Conservation (phyloP, 768 basidiomycete genomes). For the Hygrophoropsis aurantiaca region DNA sequence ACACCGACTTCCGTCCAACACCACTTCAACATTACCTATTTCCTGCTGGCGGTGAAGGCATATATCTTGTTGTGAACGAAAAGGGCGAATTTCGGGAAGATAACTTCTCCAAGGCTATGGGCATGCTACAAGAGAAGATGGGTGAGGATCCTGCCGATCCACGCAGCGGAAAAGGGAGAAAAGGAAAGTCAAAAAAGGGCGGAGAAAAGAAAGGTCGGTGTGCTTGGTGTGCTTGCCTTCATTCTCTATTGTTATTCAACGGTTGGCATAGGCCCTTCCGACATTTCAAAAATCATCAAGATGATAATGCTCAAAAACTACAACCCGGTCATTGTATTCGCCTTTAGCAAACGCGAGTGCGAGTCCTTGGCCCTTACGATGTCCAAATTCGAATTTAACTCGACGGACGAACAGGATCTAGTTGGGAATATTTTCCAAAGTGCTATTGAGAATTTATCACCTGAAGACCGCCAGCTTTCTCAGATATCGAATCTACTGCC, state of each 20-base stretch:
- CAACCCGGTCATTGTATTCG: slow-evolving; percentile 97
- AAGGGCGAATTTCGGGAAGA: slow-evolving; percentile 96
- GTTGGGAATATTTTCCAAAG: slow-evolving; percentile 90
- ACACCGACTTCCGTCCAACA: slow-evolving; percentile 98
- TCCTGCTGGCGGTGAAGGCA: slow-evolving; percentile 94
- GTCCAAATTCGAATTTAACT: slow-evolving; percentile 96
- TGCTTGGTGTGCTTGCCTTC: too few relatives aligned
- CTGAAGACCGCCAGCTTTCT: slow-evolving; percentile 85
- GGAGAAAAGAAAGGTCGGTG: slow-evolving; percentile 82
- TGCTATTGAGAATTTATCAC: slow-evolving; percentile 85
- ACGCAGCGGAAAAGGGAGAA: slow-evolving; percentile 78
- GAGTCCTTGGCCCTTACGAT: slow-evolving; percentile 88
- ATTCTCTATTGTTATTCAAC: background rate
- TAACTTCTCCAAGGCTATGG: slow-evolving; percentile 98
- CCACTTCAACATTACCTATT: slow-evolving; percentile 98
- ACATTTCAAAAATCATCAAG: slow-evolving; percentile 96
- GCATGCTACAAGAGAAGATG: slow-evolving; percentile 75
- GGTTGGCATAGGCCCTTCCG: slow-evolving; percentile 65
- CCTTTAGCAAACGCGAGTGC: slow-evolving; percentile 98
- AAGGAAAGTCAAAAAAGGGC: slow-evolving; percentile 94
- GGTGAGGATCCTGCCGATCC: slow-evolving; percentile 95
- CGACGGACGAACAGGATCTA: slow-evolving; percentile 86
- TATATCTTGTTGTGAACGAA: slow-evolving; percentile 98
- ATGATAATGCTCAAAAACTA: slow-evolving; percentile 99
- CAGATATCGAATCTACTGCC: slow-evolving; percentile 94